Base-by-base conservation (phyloP, 2,329 filamentous ascomycete species). In the Colletotrichum shisoi region DNA sequence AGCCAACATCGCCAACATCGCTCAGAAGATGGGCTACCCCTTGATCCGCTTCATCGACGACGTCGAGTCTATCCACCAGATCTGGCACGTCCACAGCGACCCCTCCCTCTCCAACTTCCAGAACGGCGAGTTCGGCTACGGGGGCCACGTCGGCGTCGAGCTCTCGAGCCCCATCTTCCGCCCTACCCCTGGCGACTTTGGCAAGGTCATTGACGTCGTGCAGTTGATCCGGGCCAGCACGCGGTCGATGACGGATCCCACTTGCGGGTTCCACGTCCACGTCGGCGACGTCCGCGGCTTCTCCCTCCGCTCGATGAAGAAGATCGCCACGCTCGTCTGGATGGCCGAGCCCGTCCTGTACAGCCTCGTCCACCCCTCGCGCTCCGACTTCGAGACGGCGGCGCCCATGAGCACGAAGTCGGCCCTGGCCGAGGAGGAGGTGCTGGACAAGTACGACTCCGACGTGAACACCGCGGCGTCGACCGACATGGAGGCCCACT, bases 261-360 rank as follows among this genome's bases (percentile, higher is more conserved):
- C 27, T n/a, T 63, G 63, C 12, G 67, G 63, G 6, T 12, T 63
- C 4, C 64, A 68, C 39, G 56, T 69, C 4, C 67, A 69, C 44
- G 59, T 68, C 21, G 59, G 63, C 6, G 46, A 56, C 17, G 9
- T 59, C 12, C 44, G 37, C n/a, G 45, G 44, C 12, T 69, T 67
- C 51, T 51, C 49, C 0, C 49, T 67, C 9, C 59, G 27, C 6
- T 12, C 48, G 2, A 19, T 69, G 3, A 60, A 68, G 34, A 62
- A 57, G 27, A 61, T 63, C 17, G 15, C 46, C 3, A 67, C 58
- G 1, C 12, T 69, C 11, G 27, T 56, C 12, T 60, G 56, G 58
- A 24, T 37, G 1, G 42, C 31, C 9, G 67, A 69, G 13, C 63
- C 59, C 2, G 56, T 69, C 11, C 42, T 67, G 7, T 49, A 13